phyloP scores from a whole-genome alignment of 2,329 filamentous ascomycete species.

The Atkinsonella texensis region DNA sequence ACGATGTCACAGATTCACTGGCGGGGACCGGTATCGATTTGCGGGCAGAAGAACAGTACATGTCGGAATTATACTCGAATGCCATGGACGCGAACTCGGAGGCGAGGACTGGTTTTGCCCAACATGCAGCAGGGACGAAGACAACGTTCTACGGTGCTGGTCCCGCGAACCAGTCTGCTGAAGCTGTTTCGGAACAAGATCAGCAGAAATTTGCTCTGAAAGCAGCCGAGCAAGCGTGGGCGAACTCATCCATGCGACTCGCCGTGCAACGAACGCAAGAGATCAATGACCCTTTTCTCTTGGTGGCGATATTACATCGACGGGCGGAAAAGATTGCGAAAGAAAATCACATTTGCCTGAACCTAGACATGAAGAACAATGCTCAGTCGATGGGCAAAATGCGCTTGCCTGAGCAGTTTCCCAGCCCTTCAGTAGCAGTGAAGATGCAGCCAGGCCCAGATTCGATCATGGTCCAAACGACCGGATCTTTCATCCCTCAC shows the following conservation, averaged over 20 bases:
- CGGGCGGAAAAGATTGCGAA: slow-evolving; percentile 45
- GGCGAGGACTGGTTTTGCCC: slow-evolving; percentile 36
- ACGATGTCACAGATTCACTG: slow-evolving; percentile 74
- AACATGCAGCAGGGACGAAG: slow-evolving; percentile 41
- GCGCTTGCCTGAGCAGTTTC: slow-evolving; percentile 35
- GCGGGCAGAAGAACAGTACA: slow-evolving; percentile 71
- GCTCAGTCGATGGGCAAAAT: slow-evolving; percentile 34
- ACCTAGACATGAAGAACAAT: slow-evolving; percentile 40
- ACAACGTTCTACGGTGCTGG: slow-evolving; percentile 53
- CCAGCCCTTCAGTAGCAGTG: slow-evolving; percentile 40
- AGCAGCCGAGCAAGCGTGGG: slow-evolving; percentile 53
- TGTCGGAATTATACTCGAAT: slow-evolving; percentile 54
- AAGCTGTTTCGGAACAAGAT: slow-evolving; percentile 28
- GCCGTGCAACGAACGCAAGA: slow-evolving; percentile 54
- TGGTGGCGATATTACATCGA: slow-evolving; percentile 48
- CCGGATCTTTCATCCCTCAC: slow-evolving; percentile 59
- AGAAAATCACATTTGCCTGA: slow-evolving; percentile 44
- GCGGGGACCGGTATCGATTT: slow-evolving; percentile 79
- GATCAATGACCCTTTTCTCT: slow-evolving; percentile 60
- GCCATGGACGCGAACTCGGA: slow-evolving; percentile 32
- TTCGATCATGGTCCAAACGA: slow-evolving; percentile 48
- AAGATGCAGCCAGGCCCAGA: slow-evolving; percentile 47
- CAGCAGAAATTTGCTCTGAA: slow-evolving; percentile 57
- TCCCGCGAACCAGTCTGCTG: slow-evolving; percentile 50
- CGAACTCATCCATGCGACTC: slow-evolving; percentile 48